Evolutionary conservation across 352 stramenopile species (phyloP).

Genomic region (Aphanomyces stellatus): DNA sequence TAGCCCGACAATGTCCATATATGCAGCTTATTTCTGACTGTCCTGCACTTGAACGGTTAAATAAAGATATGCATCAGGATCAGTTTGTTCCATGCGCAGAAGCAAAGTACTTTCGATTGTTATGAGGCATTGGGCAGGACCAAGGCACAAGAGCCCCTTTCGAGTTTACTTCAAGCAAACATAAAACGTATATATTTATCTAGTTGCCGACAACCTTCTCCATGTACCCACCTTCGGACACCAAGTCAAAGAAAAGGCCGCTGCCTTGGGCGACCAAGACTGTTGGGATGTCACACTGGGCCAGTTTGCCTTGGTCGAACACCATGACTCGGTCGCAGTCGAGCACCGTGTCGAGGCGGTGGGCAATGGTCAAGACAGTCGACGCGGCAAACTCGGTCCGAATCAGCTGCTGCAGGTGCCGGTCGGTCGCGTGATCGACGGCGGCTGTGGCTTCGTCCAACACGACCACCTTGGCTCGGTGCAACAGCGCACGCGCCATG

Average conservation of each 20-base stretch:
- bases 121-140: too few relatives aligned
- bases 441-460: conserved; percentile 61
- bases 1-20: too few relatives aligned
- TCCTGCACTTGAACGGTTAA: too few relatives aligned
- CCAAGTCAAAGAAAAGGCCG: conserved; percentile 14
- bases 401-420: conserved; percentile 32
- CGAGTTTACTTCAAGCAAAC: too few relatives aligned
- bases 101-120: too few relatives aligned
- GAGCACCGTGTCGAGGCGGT: conserved; percentile 90
- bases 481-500: conserved; percentile 82
- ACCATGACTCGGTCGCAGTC: conserved; percentile 81
- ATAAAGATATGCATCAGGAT: too few relatives aligned
- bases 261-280: not conserved
- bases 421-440: conserved; percentile 46
- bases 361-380: conserved; percentile 92
- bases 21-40: too few relatives aligned
- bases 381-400: conserved; percentile 78
- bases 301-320: conserved; percentile 18
- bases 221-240: not conserved
- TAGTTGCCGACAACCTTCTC: too few relatives aligned
- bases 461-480: conserved; percentile 85
- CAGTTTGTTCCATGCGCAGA: too few relatives aligned
- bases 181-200: too few relatives aligned
- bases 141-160: too few relatives aligned
- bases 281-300: not conserved